Evolutionary conservation across 495 filamentous ascomycete genomes (phyloP).

Genomic region (Apodospora peruviana): DNA sequence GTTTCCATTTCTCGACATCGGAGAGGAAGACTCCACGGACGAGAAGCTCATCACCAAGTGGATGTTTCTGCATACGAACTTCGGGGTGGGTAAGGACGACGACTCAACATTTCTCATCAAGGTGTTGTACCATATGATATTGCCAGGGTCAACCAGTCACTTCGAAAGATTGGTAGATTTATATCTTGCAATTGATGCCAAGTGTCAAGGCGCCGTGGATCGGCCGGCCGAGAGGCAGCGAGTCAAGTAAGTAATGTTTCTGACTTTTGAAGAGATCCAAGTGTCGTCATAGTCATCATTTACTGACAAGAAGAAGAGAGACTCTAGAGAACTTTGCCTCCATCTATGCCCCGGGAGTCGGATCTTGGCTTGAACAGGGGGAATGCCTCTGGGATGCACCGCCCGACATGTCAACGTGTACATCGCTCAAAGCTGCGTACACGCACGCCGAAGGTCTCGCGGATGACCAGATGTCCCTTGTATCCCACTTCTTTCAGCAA

Average conservation of each 20-base stretch:
- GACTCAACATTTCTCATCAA: not conserved
- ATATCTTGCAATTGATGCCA: slow-evolving; percentile 1
- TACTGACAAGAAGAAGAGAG: too few species aligned
- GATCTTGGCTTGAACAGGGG: slow-evolving; percentile 2
- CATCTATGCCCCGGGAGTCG: too few species aligned
- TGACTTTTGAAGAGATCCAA: too few species aligned
- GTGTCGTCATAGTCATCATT: not conserved
- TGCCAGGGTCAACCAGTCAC: not conserved
- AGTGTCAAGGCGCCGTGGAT: not conserved
- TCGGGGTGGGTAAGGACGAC: slow-evolving; percentile 1
- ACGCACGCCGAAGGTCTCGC: not conserved
- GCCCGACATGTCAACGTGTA: slow-evolving; percentile 1
- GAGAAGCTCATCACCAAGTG: slow-evolving; percentile 5
- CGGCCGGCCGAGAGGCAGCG: not conserved
- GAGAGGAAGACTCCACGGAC: not conserved
- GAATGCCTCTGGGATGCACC: slow-evolving; percentile 14
- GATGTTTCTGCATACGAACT: not conserved
- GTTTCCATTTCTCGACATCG: slow-evolving; percentile 5
- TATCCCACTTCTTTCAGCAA: slow-evolving; percentile 12
- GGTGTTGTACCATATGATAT: not conserved
- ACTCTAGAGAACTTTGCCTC: too few species aligned
- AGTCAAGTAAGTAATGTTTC: too few species aligned
- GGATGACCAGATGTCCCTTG: not conserved
- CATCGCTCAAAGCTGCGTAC: slow-evolving; percentile 7
- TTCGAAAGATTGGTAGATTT: not conserved